These are phyloP conservation scores for Pythium aphanidermatum DNA, from an alignment of 352 stramenopile genomes.

Conservation along the genomic window DNA sequence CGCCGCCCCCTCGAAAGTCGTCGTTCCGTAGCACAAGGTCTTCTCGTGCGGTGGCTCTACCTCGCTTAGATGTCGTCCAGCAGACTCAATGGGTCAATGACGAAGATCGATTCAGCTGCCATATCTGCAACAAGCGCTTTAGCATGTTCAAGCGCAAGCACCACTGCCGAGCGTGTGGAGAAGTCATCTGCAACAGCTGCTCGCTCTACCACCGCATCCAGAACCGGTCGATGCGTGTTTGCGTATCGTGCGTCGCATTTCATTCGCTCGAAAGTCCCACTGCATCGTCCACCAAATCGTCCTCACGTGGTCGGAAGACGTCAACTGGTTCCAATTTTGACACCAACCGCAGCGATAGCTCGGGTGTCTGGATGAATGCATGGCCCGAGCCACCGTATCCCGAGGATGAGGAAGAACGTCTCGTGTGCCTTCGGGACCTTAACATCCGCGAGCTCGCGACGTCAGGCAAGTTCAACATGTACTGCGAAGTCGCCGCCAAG, in stretches of 20 bases:
- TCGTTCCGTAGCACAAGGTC: slow-evolving; percentile 73
- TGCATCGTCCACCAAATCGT: slow-evolving; percentile 37
- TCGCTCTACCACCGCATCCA: slow-evolving; percentile 81
- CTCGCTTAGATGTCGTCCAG: slow-evolving; percentile 69
- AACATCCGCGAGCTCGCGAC: slow-evolving; percentile 69
- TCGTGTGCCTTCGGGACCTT: slow-evolving; percentile 65
- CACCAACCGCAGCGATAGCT: slow-evolving; percentile 44
- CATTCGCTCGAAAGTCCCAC: slow-evolving; percentile 75
- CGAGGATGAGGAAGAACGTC: slow-evolving; percentile 70
- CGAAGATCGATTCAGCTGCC: slow-evolving; percentile 78
- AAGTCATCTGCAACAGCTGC: slow-evolving; percentile 84
- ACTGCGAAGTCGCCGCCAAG: slow-evolving; percentile 82
- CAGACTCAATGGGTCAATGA: slow-evolving; percentile 83
- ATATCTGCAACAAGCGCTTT: slow-evolving; percentile 88
- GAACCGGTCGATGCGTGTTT: slow-evolving; percentile 80
- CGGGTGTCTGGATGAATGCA: slow-evolving; percentile 65
- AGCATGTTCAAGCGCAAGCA: slow-evolving; percentile 87
- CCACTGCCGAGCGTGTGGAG: slow-evolving; percentile 77
- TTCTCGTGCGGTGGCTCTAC: slow-evolving; percentile 65
- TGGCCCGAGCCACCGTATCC: slow-evolving; percentile 81
- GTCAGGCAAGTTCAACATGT: slow-evolving; percentile 85
- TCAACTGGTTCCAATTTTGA: slow-evolving; percentile 48
- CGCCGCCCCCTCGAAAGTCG: slow-evolving; percentile 51
- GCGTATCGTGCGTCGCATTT: slow-evolving; percentile 78
- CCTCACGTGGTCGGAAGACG: slow-evolving; percentile 47